Percentiles rank a stretch among this genome's conserved stretches.
These are phyloP conservation scores for Melanopsichium pennsylvanicum DNA, from an alignment of 1,284 basidiomycete species.

Conservation along the genomic window DNA sequence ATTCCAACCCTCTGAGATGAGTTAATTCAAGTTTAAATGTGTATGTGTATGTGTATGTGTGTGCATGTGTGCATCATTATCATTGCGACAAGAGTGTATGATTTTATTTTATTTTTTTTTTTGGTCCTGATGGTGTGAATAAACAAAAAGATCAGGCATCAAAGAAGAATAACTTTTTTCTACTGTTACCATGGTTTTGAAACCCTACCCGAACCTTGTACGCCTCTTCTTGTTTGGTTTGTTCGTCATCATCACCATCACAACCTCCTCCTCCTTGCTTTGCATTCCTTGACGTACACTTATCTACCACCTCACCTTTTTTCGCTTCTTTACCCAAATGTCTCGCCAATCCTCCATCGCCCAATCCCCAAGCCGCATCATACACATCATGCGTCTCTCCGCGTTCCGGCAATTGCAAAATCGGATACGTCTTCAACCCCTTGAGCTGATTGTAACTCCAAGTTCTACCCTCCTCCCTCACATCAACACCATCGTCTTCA, in stretches of 20 bases:
- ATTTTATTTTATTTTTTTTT: too few relatives aligned
- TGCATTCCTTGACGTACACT: too few relatives aligned
- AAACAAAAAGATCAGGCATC: slow-evolving; percentile 35
- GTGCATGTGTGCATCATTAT: too few relatives aligned
- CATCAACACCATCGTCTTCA: neutral
- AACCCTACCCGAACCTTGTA: slow-evolving; percentile 19
- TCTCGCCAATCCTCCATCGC: slow-evolving; percentile 32
- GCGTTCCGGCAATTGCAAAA: slow-evolving; percentile 50
- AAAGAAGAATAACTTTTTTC: slow-evolving; percentile 57
- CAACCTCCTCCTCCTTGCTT: neutral
- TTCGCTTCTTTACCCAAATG: slow-evolving; percentile 10
- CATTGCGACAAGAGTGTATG: too few relatives aligned
- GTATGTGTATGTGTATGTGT: too few relatives aligned
- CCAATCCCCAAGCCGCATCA: slow-evolving; percentile 49
- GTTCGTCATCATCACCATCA: too few relatives aligned
- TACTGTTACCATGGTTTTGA: slow-evolving; percentile 24
- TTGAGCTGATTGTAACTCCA: slow-evolving; percentile 54
- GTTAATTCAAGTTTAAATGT: too few relatives aligned
- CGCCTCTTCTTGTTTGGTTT: too few relatives aligned
- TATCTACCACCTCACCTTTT: neutral
- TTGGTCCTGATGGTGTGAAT: too few relatives aligned
- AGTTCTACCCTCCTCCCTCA: slow-evolving; percentile 10
- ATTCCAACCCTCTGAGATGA: too few relatives aligned
- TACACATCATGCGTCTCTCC: slow-evolving; percentile 59
- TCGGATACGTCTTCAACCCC: slow-evolving; percentile 53